Base-by-base conservation (phyloP, 78 protist species). In the Dictyostelium citrinum region DNA sequence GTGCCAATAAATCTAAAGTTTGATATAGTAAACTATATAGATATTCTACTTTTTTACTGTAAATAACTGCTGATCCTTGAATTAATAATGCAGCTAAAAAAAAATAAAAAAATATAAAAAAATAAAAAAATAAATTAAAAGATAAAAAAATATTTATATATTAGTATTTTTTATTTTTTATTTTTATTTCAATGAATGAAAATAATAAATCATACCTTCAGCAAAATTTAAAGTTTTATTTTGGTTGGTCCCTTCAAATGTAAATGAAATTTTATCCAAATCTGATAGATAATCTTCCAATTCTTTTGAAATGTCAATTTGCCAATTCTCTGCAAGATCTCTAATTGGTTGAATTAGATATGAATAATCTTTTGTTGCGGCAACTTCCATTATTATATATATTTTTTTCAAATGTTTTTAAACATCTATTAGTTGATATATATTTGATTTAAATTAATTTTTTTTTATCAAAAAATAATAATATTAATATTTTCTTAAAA, bases 31-130 rank as follows among this genome's bases (percentile, higher is more conserved):
- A 84, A 51, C 74, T 31, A 85, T 97, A 96, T 24, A 97, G 77
- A 27, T 90, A 95, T 92, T 97, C 99, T n/a, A 97, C 98, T 81
- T 98, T 98, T 80, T 96, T 95, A 74, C 95, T 77, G 95, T 98
- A 98, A 41, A 98, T 82, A 60, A 94, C 94, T 11, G 99, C 97
- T 24, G 98, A 97, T 17, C 98, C 98, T 74, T 98, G 99, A 85
- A 98, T 98, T 33, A 98, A 76, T 72, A 98, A 81, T 12, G 99
- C 99, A 27, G 99, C 99, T 96, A 80, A 10, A n/a, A 8, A 8
- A 17, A 55, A 12, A 71, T 5, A 20, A 29, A 91, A 41, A 60
- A 22, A n/a, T n/a, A n/a, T n/a, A n/a, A n/a, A n/a, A n/a, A n/a
- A n/a, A n/a, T n/a, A n/a, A n/a, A n/a, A n/a, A n/a, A n/a, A n/a